Conservation (phyloP, 768 basidiomycete genomes). For the Dioszegia crocea region DNA sequence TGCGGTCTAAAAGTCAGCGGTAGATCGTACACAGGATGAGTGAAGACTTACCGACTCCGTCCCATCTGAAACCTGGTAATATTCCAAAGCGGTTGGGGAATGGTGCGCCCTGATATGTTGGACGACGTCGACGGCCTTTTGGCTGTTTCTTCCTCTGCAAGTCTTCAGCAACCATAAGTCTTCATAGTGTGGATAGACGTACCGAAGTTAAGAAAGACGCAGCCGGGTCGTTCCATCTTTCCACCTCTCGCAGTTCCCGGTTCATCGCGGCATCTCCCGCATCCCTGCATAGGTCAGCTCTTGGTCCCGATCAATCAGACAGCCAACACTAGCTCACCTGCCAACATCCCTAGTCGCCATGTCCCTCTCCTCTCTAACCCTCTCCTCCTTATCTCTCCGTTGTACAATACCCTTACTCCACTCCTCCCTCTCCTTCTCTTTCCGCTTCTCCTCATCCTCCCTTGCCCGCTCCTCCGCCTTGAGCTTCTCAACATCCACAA, state of each 20-base stretch:
- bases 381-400: conserved; percentile 69
- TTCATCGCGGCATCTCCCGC: conserved; percentile 83
- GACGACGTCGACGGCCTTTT: conserved; percentile 70
- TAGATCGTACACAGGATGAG: not conserved
- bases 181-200: conserved; percentile 38
- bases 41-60: conserved; percentile 74
- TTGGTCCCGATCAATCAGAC: not conserved
- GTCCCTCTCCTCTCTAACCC: conserved; percentile 63
- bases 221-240: conserved; percentile 97
- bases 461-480: conserved; percentile 75
- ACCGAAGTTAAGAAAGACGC: conserved; percentile 81
- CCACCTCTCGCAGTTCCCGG: conserved; percentile 71
- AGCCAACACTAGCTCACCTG: conserved; percentile 50
- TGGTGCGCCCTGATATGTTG: conserved; percentile 80
- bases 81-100: conserved; percentile 95
- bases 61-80: conserved; percentile 94
- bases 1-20: conserved; percentile 1
- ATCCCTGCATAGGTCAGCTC: not conserved
- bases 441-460: conserved; percentile 78
- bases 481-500: conserved; percentile 81
- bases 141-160: conserved; percentile 57
- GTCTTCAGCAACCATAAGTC: not conserved
- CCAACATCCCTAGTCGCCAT: conserved; percentile 66
- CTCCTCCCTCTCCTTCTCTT: conserved; percentile 74
- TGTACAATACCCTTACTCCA: conserved; percentile 97